A percentile compares a stretch with the other conserved stretches of the same genome.
Evolutionary conservation across 768 basidiomycete genomes (phyloP).

Genomic region (Pleurotus tuber-regium): DNA sequence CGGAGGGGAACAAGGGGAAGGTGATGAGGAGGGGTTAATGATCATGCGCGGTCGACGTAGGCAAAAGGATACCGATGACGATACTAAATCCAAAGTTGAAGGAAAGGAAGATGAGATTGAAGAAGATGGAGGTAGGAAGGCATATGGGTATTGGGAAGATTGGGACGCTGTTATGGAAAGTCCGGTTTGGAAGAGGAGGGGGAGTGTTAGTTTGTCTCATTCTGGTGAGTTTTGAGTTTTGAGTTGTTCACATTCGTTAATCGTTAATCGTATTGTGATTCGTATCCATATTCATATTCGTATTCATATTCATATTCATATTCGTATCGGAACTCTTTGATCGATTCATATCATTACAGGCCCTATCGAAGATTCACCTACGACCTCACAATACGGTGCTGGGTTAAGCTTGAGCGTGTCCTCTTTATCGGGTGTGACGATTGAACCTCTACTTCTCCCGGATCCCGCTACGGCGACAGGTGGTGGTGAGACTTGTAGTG

Average conservation of each 20-base stretch:
- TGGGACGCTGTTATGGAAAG: constrained; percentile 47
- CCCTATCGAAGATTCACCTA: background rate
- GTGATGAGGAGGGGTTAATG: constrained; percentile 11
- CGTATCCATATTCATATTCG: no score
- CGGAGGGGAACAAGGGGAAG: constrained; percentile 28
- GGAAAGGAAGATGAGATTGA: constrained; percentile 30
- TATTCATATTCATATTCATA: no score
- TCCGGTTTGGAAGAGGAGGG: constrained; percentile 15
- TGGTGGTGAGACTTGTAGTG: no score
- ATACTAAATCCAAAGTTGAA: constrained; percentile 21
- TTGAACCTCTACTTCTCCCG: constrained; percentile 49
- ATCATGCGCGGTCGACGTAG: constrained; percentile 8
- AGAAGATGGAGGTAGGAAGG: constrained; percentile 38
- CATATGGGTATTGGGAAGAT: constrained; percentile 40
- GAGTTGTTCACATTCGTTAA: no score
- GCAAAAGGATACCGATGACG: constrained; percentile 20
- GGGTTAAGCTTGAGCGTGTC: background rate
- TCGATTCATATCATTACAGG: constrained; percentile 3
- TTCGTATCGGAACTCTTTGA: no score
- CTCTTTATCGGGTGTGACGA: constrained; percentile 26
- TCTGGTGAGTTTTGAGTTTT: background rate
- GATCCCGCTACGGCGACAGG: constrained; percentile 24
- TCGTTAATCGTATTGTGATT: no score
- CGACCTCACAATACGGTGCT: constrained; percentile 10
- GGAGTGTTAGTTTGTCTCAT: background rate